A percentile compares a stretch with the other conserved stretches of the same genome.
These are phyloP conservation scores for Pythium rishiriense DNA, from an alignment of 352 stramenopile species.

Conservation along the genomic window DNA sequence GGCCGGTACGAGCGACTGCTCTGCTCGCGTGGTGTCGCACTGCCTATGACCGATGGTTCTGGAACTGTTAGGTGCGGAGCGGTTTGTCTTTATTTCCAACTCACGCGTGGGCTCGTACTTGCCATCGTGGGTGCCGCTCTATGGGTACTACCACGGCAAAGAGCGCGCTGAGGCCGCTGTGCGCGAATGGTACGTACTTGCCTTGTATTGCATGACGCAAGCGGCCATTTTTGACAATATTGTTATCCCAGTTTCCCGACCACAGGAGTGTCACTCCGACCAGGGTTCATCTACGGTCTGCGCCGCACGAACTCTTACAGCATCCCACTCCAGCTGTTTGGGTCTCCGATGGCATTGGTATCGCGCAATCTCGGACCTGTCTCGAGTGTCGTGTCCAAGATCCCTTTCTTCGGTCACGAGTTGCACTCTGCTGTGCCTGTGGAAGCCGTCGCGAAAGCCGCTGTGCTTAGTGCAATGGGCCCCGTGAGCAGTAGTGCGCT, in stretches of 20 bases:
- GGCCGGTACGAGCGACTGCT: conserved; percentile 33
- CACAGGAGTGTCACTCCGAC: conserved; percentile 78
- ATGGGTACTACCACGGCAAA: conserved; percentile 92
- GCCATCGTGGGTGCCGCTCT: conserved; percentile 70
- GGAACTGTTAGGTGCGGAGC: conserved; percentile 40
- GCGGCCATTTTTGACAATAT: background rate
- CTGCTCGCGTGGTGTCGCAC: background rate
- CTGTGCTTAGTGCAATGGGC: conserved; percentile 79
- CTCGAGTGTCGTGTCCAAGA: conserved; percentile 50
- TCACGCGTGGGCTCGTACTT: conserved; percentile 84
- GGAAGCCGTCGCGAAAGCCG: conserved; percentile 71
- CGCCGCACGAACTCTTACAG: conserved; percentile 64
- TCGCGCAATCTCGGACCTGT: conserved; percentile 56
- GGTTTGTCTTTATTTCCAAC: conserved; percentile 92
- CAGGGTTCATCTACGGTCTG: conserved; percentile 90
- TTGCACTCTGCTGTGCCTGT: conserved; percentile 70
- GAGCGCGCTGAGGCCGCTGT: conserved; percentile 81
- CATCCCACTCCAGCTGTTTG: conserved; percentile 75
- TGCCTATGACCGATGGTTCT: background rate
- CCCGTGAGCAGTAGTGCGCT: conserved; percentile 53
- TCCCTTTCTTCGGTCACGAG: conserved; percentile 72
- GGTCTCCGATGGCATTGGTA: conserved; percentile 66
- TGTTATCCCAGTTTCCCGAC: conserved; percentile 48
- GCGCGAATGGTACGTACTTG: conserved; percentile 39
- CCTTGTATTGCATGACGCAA: background rate